Evolutionary conservation across 139 green algal species (phyloP), one percentile per base, ranked within the genome.

Genomic region (Closterium sp.): DNA sequence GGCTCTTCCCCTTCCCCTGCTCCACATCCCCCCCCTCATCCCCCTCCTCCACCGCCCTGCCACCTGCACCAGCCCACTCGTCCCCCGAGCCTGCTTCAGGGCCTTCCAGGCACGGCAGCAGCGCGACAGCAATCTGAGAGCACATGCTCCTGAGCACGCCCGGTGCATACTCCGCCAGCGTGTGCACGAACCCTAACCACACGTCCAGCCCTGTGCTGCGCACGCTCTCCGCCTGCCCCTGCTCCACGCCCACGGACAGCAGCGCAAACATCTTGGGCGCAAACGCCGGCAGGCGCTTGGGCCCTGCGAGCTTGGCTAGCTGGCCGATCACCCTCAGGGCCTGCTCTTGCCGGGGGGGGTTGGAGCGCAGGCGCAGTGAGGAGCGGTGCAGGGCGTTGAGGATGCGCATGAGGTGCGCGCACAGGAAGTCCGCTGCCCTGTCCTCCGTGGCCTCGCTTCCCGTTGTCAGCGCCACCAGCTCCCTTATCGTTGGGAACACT

Each of bases 241-340:
- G 62, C 92, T 94, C 31, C 92, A 94, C 17, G 29, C 90, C 90
- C 9, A 9, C 7, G n/a, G 92, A 79, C n/a, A 94, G 89, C 21
- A 94, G 92, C 17, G 62, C 89, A 50, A 93, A 38, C 42, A 94
- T 86, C 86, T 94, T 94, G 22, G 92, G 92, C 9, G 91, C 92
- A 89, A 94, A 94, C 27, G 89, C 24, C 2, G 21, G 91, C 27
- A 94, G 85, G 29, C 62, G 62, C 62, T 94, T 73, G 24, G 89
- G 79, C 0, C 50, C 86, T 11, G 94, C 91, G 2, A 94, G 50
- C 28, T 94, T 91, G 13, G 91, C 32, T 2, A 94, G 92, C 13
- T 38, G 30, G 21, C 70, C 92, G 19, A 94, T 94, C 89, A 70
- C 91, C 31, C 42, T 42, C 2, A 94, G 50, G 29, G 42, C 92